Conservation (phyloP, 345 rosid species). For the Clausena lansium region DNA sequence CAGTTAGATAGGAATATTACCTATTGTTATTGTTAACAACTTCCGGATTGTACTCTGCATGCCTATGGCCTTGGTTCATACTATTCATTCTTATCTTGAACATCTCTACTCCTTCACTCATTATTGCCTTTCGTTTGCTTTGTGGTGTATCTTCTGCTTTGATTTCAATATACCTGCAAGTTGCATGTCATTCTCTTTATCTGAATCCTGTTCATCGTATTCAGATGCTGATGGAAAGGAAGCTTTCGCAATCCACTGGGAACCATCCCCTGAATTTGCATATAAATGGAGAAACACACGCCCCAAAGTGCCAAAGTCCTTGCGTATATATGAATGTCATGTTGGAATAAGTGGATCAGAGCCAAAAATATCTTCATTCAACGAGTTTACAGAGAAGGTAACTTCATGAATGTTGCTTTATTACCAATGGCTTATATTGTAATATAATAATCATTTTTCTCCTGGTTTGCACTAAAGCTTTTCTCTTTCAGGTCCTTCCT, state of each 20-base stretch:
- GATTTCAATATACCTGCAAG: background rate
- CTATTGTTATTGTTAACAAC: background rate
- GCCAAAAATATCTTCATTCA: conserved; percentile 71
- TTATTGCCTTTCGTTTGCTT: background rate
- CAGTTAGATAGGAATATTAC: background rate
- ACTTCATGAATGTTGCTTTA: conserved; percentile 17
- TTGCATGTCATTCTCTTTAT: background rate
- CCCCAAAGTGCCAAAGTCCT: conserved; percentile 67
- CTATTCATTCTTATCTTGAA: background rate
- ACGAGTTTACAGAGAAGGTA: conserved; percentile 79
- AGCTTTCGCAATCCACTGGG: conserved; percentile 95
- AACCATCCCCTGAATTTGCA: conserved; percentile 76
- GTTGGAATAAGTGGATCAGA: conserved; percentile 94
- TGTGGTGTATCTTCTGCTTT: background rate
- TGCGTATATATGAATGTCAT: conserved; percentile 94
- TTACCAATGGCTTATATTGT: background rate
- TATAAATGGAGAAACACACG: conserved; percentile 73
- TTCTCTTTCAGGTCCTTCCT: conserved; percentile 70
- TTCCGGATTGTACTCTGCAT: background rate
- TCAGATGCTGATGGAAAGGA: conserved; percentile 69
- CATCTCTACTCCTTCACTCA: background rate
- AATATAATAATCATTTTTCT: conserved; percentile 5
- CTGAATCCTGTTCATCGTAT: conserved; percentile 10
- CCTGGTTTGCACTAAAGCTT: conserved; percentile 4
- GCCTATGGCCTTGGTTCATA: background rate